Evolutionary conservation across 306 rosid genomes (phyloP).

Genomic region (Cicer judaicum): DNA sequence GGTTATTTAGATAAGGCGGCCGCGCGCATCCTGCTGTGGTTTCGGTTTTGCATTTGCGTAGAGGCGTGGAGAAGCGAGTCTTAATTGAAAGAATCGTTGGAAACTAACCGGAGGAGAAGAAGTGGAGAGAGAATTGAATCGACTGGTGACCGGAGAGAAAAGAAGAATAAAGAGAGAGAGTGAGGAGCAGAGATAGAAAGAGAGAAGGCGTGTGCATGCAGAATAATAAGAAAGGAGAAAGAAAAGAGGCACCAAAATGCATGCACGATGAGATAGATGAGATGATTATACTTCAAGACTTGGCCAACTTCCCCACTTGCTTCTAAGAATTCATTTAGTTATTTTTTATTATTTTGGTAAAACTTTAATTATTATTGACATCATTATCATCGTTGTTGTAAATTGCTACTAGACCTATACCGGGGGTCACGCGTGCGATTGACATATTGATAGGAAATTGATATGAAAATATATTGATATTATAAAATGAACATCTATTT

Average conservation of each 20-base stretch:
- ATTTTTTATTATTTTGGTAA: neutral
- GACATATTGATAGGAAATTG: too few relatives aligned
- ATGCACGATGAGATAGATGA: conserved; percentile 84
- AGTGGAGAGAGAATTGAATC: conserved; percentile 35
- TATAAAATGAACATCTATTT: too few relatives aligned
- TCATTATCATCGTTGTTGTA: neutral
- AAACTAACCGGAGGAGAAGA: conserved; percentile 16
- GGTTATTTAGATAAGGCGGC: neutral
- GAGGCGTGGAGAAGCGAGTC: neutral
- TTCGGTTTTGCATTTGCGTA: conserved; percentile 35
- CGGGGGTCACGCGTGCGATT: too few relatives aligned
- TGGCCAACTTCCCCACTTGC: conserved; percentile 73
- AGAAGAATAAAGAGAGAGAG: conserved; percentile 31
- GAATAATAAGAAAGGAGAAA: conserved; percentile 56
- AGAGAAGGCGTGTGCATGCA: conserved; percentile 92
- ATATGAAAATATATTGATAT: too few relatives aligned
- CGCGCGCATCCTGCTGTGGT: conserved; percentile 2
- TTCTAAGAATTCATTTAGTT: neutral
- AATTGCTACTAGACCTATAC: too few relatives aligned
- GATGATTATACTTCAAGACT: conserved; percentile 94
- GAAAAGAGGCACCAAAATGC: conserved; percentile 71
- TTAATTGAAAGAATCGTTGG: conserved; percentile 21
- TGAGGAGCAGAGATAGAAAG: conserved; percentile 28
- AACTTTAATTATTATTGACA: neutral
- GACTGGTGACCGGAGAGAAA: conserved; percentile 48